phyloP scores from a whole-genome alignment of 2,329 filamentous ascomycete genomes.

The Blumeriella jaapii region DNA sequence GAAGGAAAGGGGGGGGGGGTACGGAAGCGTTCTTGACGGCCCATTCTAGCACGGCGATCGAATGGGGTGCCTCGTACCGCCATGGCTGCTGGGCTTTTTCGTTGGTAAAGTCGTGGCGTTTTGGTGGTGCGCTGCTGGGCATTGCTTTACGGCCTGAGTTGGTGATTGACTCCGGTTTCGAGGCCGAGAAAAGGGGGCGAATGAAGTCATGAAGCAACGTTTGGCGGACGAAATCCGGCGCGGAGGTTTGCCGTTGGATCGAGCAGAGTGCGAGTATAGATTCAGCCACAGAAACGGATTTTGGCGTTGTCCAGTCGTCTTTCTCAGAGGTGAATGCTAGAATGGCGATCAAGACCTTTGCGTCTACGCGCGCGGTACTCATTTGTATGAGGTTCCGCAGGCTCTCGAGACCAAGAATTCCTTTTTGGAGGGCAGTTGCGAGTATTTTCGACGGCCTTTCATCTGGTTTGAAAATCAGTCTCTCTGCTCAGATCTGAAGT shows the following conservation, averaged over 20 bases:
- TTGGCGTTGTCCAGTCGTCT: constrained; percentile 31
- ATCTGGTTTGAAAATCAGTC: no score
- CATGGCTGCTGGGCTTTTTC: constrained; percentile 42
- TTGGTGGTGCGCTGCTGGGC: constrained; percentile 30
- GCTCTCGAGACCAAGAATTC: constrained; percentile 10
- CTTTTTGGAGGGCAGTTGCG: constrained; percentile 12
- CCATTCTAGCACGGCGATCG: constrained; percentile 51
- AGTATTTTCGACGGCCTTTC: constrained; percentile 4
- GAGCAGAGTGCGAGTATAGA: constrained; percentile 26
- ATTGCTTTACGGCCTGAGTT: constrained; percentile 44
- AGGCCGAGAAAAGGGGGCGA: constrained; percentile 53
- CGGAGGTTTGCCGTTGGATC: constrained; percentile 7
- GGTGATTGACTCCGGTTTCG: constrained; percentile 42
- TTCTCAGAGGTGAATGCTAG: constrained; percentile 26
- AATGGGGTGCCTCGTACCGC: constrained; percentile 43
- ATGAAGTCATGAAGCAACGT: constrained; percentile 51
- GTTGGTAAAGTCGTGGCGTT: constrained; percentile 29
- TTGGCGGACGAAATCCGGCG: constrained; percentile 36
- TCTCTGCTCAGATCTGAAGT: neutral
- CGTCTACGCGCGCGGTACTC: neutral
- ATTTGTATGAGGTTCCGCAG: constrained; percentile 6
- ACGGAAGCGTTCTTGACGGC: constrained; percentile 40
- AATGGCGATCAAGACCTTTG: constrained; percentile 25
- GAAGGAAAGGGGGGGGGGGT: constrained; percentile 18
- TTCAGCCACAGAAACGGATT: constrained; percentile 25